phyloP scores from a whole-genome alignment of 805 yeast genomes.

The Starmerella etchellsii region DNA sequence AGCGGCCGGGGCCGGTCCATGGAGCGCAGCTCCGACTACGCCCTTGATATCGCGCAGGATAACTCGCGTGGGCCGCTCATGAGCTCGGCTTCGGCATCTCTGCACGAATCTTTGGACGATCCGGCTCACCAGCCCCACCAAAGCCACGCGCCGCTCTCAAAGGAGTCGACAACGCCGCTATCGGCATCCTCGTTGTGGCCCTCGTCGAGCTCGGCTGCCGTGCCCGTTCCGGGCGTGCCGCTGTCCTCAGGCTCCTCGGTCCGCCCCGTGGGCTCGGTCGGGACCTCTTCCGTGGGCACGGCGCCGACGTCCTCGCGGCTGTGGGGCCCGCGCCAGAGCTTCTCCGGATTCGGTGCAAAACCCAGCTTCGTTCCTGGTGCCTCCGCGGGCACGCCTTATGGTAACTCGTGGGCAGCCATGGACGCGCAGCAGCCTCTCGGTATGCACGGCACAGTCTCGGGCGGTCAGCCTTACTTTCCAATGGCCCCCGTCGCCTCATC shows the following conservation, averaged over 20 bases:
- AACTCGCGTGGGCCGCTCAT: slow-evolving; percentile 18
- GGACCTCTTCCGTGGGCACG: neutral
- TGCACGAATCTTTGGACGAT: neutral
- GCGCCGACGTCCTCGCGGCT: slow-evolving; percentile 9
- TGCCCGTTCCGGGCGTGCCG: neutral
- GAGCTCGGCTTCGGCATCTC: slow-evolving; percentile 17
- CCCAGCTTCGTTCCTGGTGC: neutral
- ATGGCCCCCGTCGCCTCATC: slow-evolving; percentile 1
- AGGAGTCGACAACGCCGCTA: neutral
- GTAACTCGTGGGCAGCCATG: slow-evolving; percentile 1
- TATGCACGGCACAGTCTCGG: slow-evolving; percentile 2
- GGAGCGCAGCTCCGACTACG: slow-evolving; percentile 12
- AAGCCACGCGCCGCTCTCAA: neutral
- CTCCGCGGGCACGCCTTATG: slow-evolving; percentile 3
- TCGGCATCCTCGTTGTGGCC: neutral
- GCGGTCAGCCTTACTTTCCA: neutral
- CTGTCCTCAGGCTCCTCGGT: neutral
- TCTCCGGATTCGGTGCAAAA: slow-evolving; percentile 6
- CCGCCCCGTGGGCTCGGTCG: neutral
- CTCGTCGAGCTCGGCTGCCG: neutral
- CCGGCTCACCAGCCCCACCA: slow-evolving; percentile 2
- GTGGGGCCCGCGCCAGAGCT: slow-evolving; percentile 19
- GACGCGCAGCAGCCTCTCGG: neutral
- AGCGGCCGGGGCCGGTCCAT: slow-evolving; percentile 1
- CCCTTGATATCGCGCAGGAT: slow-evolving; percentile 14